Evolutionary conservation across 257 asterid species (phyloP).

Genomic region (Anisodus tanguticus): DNA sequence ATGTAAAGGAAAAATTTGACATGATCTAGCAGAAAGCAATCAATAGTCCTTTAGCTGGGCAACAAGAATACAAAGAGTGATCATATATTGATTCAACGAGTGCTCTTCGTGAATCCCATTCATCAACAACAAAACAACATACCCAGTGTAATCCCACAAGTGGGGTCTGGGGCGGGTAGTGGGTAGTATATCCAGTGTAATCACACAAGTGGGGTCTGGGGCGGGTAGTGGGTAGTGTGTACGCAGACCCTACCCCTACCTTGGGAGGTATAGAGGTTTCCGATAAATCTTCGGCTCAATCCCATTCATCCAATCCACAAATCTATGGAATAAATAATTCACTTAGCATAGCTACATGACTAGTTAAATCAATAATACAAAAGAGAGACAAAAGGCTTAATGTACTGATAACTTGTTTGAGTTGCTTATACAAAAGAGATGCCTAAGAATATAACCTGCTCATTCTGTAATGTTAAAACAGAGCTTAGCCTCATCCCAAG

Average conservation of each 20-base stretch:
- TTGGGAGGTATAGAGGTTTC: too few relatives aligned
- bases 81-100: not conserved
- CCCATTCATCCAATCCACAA: not conserved
- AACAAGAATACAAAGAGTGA: not conserved
- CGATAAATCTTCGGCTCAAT: not conserved
- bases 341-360: conserved; percentile 14
- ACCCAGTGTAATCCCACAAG: too few relatives aligned
- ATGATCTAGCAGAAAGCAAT: not conserved
- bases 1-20: too few relatives aligned
- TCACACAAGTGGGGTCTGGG: too few relatives aligned
- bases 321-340: conserved; percentile 1
- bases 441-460: conserved; percentile 15
- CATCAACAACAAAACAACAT: too few relatives aligned
- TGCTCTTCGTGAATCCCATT: not conserved
- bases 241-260: too few relatives aligned
- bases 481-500: conserved; percentile 97
- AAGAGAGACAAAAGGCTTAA: not conserved
- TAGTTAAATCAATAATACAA: not conserved
- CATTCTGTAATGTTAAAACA: conserved; percentile 76
- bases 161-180: too few relatives aligned
- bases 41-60: not conserved
- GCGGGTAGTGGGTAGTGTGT: too few relatives aligned
- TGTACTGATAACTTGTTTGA: not conserved
- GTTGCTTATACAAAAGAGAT: not conserved
- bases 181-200: too few relatives aligned